phyloP scores from a whole-genome alignment of 352 stramenopile genomes.

The Phytophthora rubi region DNA sequence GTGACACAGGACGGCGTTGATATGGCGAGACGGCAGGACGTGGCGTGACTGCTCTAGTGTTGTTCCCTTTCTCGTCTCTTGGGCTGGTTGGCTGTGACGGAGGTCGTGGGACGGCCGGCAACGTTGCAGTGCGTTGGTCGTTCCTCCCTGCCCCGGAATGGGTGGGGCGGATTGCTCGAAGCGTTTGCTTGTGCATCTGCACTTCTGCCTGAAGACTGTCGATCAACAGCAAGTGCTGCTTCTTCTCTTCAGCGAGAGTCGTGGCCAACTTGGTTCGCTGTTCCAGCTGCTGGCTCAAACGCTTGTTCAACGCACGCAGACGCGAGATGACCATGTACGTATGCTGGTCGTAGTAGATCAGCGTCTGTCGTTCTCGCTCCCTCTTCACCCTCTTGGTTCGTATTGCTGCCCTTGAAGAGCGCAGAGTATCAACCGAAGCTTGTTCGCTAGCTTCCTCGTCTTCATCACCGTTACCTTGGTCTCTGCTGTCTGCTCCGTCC shows the following conservation, averaged over 20 bases:
- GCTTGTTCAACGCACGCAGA: slow-evolving; percentile 58
- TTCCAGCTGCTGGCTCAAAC: slow-evolving; percentile 50
- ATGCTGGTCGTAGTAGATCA: slow-evolving; percentile 56
- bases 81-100: slow-evolving; percentile 5
- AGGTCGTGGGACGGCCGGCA: slow-evolving; percentile 25
- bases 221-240: slow-evolving; percentile 48
- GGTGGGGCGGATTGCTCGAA: slow-evolving; percentile 36
- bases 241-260: slow-evolving; percentile 58
- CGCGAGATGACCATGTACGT: slow-evolving; percentile 63
- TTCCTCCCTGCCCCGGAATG: neutral
- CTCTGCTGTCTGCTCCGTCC: neutral
- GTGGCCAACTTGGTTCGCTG: slow-evolving; percentile 58
- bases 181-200: slow-evolving; percentile 55
- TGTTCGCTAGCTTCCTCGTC: slow-evolving; percentile 1
- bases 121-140: slow-evolving; percentile 1
- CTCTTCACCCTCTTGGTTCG: slow-evolving; percentile 12
- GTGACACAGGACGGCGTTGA: slow-evolving; percentile 10
- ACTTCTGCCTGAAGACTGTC: slow-evolving; percentile 52
- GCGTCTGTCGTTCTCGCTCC: slow-evolving; percentile 25
- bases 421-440: neutral
- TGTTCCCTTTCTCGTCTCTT: slow-evolving; percentile 22
- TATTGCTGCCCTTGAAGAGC: neutral
- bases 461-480: neutral
- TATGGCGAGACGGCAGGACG: slow-evolving; percentile 6
- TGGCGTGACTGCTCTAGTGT: neutral